Conservation (phyloP, 2,329 filamentous ascomycete species). For the Alternaria arborescens region DNA sequence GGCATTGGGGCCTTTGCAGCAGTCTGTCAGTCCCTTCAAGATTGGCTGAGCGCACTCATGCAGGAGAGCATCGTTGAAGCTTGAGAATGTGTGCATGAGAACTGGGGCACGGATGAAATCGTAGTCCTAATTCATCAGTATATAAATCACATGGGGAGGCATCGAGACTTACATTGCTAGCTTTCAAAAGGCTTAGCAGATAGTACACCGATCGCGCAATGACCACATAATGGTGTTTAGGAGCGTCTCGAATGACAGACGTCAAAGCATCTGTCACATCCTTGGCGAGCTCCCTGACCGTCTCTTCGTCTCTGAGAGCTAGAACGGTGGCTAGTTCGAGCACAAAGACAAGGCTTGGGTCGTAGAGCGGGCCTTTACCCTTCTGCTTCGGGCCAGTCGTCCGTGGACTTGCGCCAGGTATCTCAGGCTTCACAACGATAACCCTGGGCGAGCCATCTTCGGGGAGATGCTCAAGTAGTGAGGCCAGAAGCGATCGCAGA, state of each 20-base stretch:
- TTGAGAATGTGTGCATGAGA: constrained; percentile 88
- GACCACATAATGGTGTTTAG: constrained; percentile 81
- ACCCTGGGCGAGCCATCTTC: constrained; percentile 83
- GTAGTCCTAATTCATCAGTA: constrained; percentile 68
- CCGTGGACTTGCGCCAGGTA: constrained; percentile 68
- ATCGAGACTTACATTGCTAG: constrained; percentile 75
- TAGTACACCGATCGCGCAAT: constrained; percentile 88
- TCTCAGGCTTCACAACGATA: constrained; percentile 89
- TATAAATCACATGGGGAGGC: not conserved
- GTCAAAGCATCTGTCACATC: constrained; percentile 82
- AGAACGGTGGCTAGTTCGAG: constrained; percentile 88
- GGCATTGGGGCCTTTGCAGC: constrained; percentile 78
- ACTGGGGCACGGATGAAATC: constrained; percentile 93
- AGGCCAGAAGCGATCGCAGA: constrained; percentile 71
- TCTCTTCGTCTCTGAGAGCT: constrained; percentile 76
- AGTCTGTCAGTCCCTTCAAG: constrained; percentile 79
- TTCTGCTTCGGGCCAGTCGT: constrained; percentile 67
- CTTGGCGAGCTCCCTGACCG: constrained; percentile 77
- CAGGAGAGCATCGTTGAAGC: constrained; percentile 79
- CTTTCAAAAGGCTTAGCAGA: constrained; percentile 79
- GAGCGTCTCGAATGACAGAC: constrained; percentile 79
- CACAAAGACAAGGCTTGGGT: constrained; percentile 88
- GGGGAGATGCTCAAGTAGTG: constrained; percentile 83
- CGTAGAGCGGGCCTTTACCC: constrained; percentile 72
- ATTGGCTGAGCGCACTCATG: constrained; percentile 79